phyloP scores from a whole-genome alignment of 768 basidiomycete species.

The Tricholoma terreum region DNA sequence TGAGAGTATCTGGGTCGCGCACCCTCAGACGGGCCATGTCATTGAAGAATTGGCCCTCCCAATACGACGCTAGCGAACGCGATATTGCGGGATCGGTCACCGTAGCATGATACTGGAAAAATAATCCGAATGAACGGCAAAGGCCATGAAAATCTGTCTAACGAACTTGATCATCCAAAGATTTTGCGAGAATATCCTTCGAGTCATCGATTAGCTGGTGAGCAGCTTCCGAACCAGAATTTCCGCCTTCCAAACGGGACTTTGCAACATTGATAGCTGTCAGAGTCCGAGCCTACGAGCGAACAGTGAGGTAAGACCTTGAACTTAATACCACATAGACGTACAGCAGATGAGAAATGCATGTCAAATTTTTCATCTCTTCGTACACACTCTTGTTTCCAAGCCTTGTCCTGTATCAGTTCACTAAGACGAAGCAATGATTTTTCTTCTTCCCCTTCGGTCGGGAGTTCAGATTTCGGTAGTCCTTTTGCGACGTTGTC shows the following conservation, averaged over 20 bases:
- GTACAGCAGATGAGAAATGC: conserved; percentile 77
- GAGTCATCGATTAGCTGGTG: conserved; percentile 67
- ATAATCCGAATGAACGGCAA: conserved; percentile 10
- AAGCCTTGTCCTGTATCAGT: conserved; percentile 50
- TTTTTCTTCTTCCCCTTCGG: conserved; percentile 45
- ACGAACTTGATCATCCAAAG: conserved; percentile 72
- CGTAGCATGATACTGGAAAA: conserved; percentile 62
- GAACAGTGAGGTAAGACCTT: conserved; percentile 12
- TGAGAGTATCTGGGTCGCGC: conserved; percentile 84
- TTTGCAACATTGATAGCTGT: conserved; percentile 53
- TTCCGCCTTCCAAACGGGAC: conserved; percentile 37
- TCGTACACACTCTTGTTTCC: conserved; percentile 69
- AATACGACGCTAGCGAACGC: conserved; percentile 75
- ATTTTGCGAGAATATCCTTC: conserved; percentile 69
- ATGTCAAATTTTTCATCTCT: conserved; percentile 92
- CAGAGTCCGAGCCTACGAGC: conserved; percentile 44
- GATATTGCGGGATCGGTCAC: conserved; percentile 88
- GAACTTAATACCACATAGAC: conserved; percentile 24
- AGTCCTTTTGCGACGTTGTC: conserved; percentile 66
- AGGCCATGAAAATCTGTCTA: not conserved
- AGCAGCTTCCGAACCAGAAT: conserved; percentile 42
- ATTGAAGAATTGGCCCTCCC: conserved; percentile 87
- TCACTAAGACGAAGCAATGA: conserved; percentile 56
- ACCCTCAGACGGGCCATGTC: conserved; percentile 91
- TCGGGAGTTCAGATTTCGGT: conserved; percentile 44